Evolutionary conservation across 139 green algal species (phyloP).

Genomic region (Zygnema cylindricum): DNA sequence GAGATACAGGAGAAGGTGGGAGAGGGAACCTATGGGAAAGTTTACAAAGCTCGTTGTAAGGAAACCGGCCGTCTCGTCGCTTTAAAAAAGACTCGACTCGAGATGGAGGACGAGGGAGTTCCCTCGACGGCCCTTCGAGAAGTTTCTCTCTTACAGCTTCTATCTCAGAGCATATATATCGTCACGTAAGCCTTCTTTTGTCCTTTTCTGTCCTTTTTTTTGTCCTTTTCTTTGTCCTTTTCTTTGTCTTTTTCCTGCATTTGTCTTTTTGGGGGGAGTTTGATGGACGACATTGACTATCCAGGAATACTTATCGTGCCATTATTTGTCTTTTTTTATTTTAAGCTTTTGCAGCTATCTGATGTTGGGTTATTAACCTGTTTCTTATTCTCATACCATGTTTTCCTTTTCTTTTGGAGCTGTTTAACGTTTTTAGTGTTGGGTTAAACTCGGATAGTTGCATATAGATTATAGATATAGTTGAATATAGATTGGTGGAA

Average conservation of each 20-base stretch:
- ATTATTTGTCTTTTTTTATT: not conserved
- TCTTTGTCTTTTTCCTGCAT: not conserved
- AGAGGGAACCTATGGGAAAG: constrained; percentile 96
- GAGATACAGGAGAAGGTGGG: constrained; percentile 97
- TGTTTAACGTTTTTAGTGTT: too few relatives aligned
- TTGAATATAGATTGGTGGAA: too few relatives aligned
- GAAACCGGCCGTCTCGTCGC: constrained; percentile 86
- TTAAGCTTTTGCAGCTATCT: not conserved
- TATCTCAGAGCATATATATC: constrained; percentile 81
- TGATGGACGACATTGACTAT: too few relatives aligned
- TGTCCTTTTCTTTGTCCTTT: not conserved
- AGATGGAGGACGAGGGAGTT: constrained; percentile 98
- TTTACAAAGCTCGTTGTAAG: constrained; percentile 89
- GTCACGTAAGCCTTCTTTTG: constrained; percentile 67
- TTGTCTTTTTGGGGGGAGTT: not conserved
- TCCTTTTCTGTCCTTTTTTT: too few relatives aligned
- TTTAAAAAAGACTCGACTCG: constrained; percentile 96
- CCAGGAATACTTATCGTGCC: too few relatives aligned
- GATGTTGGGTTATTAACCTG: not conserved
- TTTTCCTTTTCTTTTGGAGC: too few relatives aligned
- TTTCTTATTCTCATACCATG: too few relatives aligned
- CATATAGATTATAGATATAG: too few relatives aligned
- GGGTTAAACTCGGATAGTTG: too few relatives aligned
- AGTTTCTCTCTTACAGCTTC: constrained; percentile 95
- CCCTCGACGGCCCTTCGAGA: constrained; percentile 95